phyloP scores from a whole-genome alignment of 2,329 filamentous ascomycete genomes.

The Aspergillus nomiae region DNA sequence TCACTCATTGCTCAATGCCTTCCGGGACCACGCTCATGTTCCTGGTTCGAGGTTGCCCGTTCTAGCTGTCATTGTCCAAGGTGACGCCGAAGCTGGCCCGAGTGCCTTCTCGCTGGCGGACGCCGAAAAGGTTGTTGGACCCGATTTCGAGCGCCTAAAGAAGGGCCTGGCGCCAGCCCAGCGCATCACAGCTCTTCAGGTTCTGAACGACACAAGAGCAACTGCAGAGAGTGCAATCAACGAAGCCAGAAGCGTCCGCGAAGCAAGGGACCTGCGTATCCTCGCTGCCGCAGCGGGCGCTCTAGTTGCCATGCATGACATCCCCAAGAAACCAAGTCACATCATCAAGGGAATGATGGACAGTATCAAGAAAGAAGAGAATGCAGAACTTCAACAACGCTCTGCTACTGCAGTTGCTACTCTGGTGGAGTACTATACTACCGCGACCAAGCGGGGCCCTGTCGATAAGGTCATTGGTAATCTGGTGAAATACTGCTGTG shows the following conservation, averaged over 20 bases:
- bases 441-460: conserved; percentile 75
- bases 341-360: conserved; percentile 99
- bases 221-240: conserved; percentile 72
- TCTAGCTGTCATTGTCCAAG: conserved; percentile 89
- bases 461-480: conserved; percentile 97
- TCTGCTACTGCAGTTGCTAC: conserved; percentile 82
- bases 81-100: conserved; percentile 86
- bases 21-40: conserved; percentile 87
- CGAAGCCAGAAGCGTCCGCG: conserved; percentile 77
- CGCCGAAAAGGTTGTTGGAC: conserved; percentile 81
- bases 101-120: conserved; percentile 87
- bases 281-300: conserved; percentile 84
- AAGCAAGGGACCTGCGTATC: conserved; percentile 80
- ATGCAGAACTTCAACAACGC: conserved; percentile 80
- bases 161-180: conserved; percentile 87
- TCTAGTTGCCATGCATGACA: conserved; percentile 78
- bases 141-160: conserved; percentile 86
- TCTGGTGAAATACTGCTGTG: conserved; percentile 94
- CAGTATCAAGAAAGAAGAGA: conserved; percentile 94
- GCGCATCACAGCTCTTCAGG: conserved; percentile 77
- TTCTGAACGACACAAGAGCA: conserved; percentile 74
- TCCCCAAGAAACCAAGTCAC: conserved; percentile 90
- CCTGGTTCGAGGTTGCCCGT: conserved; percentile 72
- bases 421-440: conserved; percentile 83
- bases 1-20: conserved; percentile 84